Base-by-base conservation (phyloP, 2,329 filamentous ascomycete genomes). In the Verticillium albo-atrum region DNA sequence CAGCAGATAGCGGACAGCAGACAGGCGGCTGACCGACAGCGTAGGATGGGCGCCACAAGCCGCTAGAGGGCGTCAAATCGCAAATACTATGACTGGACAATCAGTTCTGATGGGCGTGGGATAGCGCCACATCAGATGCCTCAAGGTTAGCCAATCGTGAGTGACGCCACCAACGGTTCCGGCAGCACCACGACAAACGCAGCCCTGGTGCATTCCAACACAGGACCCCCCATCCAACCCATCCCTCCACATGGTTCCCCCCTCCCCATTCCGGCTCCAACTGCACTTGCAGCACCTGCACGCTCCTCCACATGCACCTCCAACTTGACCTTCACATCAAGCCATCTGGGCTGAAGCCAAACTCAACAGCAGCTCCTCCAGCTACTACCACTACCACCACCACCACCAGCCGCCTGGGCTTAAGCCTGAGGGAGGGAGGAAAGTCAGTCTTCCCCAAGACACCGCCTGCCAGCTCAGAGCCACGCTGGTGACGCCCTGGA, bases 141-240 rank as follows among this genome's bases (percentile, higher is more conserved):
- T 23, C n/a, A 10, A 50, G 42, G n/a, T 50, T 30, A 53, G 12
- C 62, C 59, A 64, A 64, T 63, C 61, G 62, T 32, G 23, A 34
- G 27, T 26, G 47, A 37, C 58, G 51, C 56, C 57, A 61, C 62
- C 59, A 60, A 60, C 61, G 56, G 54, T 60, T 63, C 61, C 61
- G 62, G 62, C 53, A 64, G 59, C 61, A 35, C 25, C 34, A 34
- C 30, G 42, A 57, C 55, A 57, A 57, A 57, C 55, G 42, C 55
- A 57, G 20, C 55, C n/a, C 10, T 23, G n/a, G 42, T 3, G 14
- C 42, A 50, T 50, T 50, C 42, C 42, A 50, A 23, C 42, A n/a
- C 30, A 32, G 30, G 30, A 32, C 9, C 20, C 7, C 14, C 20
- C 10, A 37, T 37, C 20, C 5, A 50, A n/a, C 42, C 42, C n/a